Conservation (phyloP, 1,139 yeast genomes). For the Lodderomyces elongisporus region DNA sequence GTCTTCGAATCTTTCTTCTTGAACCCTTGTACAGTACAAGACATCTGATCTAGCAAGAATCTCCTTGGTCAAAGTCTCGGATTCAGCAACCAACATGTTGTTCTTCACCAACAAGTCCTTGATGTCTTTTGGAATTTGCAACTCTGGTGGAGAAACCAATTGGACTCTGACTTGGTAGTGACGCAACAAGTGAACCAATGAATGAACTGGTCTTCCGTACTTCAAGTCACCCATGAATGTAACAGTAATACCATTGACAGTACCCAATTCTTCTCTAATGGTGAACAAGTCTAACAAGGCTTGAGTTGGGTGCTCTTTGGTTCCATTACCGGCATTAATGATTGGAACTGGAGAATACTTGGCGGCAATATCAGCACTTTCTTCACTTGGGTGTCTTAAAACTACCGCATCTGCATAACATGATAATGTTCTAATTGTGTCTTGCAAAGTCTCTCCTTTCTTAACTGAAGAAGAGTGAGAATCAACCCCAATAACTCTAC, state of each 20-base stretch:
- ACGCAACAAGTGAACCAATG: conserved; percentile 83
- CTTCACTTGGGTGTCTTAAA: conserved; percentile 91
- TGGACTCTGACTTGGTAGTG: conserved; percentile 93
- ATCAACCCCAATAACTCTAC: conserved; percentile 86
- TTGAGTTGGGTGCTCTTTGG: conserved; percentile 98
- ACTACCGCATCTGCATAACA: conserved; percentile 97
- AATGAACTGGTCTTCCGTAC: conserved; percentile 98
- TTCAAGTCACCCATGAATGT: conserved; percentile 99
- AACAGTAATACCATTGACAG: conserved; percentile 95
- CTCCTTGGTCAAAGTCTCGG: conserved; percentile 73
- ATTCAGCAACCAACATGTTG: conserved; percentile 69
- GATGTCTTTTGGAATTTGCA: conserved; percentile 72
- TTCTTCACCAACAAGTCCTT: conserved; percentile 57
- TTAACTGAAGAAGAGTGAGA: conserved; percentile 86
- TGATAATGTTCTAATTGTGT: conserved; percentile 89
- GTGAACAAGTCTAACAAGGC: conserved; percentile 97
- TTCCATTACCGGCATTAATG: conserved; percentile 96
- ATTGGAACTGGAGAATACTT: conserved; percentile 96
- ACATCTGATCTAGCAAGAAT: conserved; percentile 89
- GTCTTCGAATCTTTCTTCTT: conserved; percentile 88
- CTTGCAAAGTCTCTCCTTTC: conserved; percentile 98
- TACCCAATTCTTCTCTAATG: conserved; percentile 97
- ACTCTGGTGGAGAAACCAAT: conserved; percentile 85
- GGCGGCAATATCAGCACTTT: conserved; percentile 90
- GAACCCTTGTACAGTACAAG: conserved; percentile 95